These are phyloP conservation scores for Fusarium coffeatum DNA, from an alignment of 2,329 filamentous ascomycete genomes.

Conservation along the genomic window DNA sequence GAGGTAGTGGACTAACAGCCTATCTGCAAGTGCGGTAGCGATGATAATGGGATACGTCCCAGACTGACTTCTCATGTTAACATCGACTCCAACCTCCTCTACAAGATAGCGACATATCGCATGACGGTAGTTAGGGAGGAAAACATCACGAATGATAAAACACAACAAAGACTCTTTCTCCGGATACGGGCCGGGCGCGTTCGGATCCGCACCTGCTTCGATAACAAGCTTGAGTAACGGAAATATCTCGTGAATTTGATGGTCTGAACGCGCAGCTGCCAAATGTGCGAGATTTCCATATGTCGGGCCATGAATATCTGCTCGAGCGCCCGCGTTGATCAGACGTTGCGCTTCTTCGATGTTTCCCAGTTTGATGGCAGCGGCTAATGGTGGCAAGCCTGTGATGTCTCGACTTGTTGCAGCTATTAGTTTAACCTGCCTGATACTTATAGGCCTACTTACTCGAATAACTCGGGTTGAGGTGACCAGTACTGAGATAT, in stretches of 20 bases:
- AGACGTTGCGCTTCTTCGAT: not conserved
- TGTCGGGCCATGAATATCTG: not conserved
- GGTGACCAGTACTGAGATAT: not conserved
- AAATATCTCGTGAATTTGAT: not conserved
- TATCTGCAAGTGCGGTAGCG: not conserved
- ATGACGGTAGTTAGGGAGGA: not conserved
- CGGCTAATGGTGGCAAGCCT: not conserved
- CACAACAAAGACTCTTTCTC: not conserved
- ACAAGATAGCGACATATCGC: not conserved
- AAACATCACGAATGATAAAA: not conserved
- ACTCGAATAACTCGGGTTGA: not conserved
- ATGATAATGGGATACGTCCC: not conserved
- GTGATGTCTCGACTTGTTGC: not conserved
- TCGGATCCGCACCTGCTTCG: not conserved
- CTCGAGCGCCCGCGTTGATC: not conserved
- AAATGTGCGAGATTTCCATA: not conserved
- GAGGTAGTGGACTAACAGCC: not conserved
- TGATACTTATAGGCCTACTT: not conserved
- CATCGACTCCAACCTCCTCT: not conserved
- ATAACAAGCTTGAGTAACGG: not conserved
- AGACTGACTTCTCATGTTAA: not conserved
- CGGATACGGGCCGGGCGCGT: not conserved
- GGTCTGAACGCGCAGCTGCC: not conserved
- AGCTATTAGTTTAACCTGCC: not conserved
- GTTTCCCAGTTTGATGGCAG: not conserved